Base-by-base conservation (phyloP, 495 filamentous ascomycete genomes). In the Extremus antarcticus region DNA sequence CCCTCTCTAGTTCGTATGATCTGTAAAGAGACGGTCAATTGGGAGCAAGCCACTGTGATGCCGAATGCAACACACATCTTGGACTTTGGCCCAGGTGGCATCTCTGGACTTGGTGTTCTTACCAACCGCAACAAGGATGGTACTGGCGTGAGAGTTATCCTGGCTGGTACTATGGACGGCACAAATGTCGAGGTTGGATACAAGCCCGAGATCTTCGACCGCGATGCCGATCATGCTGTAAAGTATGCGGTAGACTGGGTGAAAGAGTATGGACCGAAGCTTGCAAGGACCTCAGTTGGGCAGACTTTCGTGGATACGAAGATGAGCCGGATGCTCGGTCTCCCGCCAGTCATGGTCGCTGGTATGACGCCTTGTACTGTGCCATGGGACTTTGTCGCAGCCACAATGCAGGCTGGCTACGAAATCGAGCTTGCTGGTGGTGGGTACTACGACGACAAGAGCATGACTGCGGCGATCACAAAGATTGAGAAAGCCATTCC, bases 111-210 rank as follows among this genome's bases (percentile, higher is more conserved):
- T 46, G 92, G 92, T 55, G 87, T 95, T n/a, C 74, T 98, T 46
- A 98, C 91, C 20, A 95, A 94, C 75, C 85, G 90, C 29, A 98
- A 94, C 77, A 98, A 96, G 73, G 91, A 98, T 62, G 92, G 92
- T 55, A 96, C 89, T 45, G 92, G 92, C 60, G 91, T 97, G 25
- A 87, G 92, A 48, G 87, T 95, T 48, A 94, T 98, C 55, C 78
- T 97, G 54, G 91, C 88, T 24, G 92, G 92, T 40, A 79, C 89
- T 20, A 85, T 98, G 59, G 87, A 90, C 62, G 90, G 92, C 29
- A 88, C 87, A 19, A 88, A 92, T 45, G 71, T 78, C 32, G 92
- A 95, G 66, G 85, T 97, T 43, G 92, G 92, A 48, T 98, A 95
- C 74, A 96, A 96, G 73, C 84, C 92, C 0, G 92, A 97, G 70